Conservation (phyloP, 1,139 yeast species). For the Suhomyces chickasaworum region DNA sequence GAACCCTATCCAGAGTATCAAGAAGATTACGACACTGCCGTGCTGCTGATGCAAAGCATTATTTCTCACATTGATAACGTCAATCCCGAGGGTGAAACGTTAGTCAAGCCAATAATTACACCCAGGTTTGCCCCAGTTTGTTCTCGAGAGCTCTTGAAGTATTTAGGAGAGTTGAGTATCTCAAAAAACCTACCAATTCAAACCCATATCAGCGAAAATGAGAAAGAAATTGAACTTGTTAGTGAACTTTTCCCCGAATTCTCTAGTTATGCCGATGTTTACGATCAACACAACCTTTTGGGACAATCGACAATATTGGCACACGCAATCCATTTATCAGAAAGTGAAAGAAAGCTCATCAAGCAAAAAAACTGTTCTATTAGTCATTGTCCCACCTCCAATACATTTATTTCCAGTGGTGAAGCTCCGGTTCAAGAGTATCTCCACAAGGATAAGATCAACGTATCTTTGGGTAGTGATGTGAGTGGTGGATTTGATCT, state of each 20-base stretch:
- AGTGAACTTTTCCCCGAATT: constrained; percentile 69
- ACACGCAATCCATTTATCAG: constrained; percentile 78
- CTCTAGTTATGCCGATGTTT: constrained; percentile 72
- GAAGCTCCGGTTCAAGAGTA: constrained; percentile 77
- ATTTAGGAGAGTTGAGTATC: constrained; percentile 63
- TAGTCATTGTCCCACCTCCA: constrained; percentile 93
- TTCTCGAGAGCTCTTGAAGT: constrained; percentile 57
- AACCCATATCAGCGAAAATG: constrained; percentile 86
- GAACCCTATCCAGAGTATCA: constrained; percentile 67
- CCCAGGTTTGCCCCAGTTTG: constrained; percentile 97
- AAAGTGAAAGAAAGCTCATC: constrained; percentile 62
- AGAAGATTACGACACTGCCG: constrained; percentile 63
- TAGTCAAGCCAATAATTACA: constrained; percentile 75
- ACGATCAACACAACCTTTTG: constrained; percentile 63
- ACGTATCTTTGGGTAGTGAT: constrained; percentile 89
- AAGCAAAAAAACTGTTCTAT: constrained; percentile 63
- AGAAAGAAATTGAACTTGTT: constrained; percentile 77
- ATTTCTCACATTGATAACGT: constrained; percentile 54
- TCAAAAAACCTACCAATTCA: constrained; percentile 66
- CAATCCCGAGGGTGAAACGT: constrained; percentile 52
- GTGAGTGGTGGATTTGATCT: constrained; percentile 90
- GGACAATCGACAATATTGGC: constrained; percentile 75
- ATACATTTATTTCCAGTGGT: constrained; percentile 86
- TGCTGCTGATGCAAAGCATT: constrained; percentile 57
- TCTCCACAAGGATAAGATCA: constrained; percentile 64